These are phyloP conservation scores for Phytopythium montanum DNA, from an alignment of 352 stramenopile species.

Conservation along the genomic window DNA sequence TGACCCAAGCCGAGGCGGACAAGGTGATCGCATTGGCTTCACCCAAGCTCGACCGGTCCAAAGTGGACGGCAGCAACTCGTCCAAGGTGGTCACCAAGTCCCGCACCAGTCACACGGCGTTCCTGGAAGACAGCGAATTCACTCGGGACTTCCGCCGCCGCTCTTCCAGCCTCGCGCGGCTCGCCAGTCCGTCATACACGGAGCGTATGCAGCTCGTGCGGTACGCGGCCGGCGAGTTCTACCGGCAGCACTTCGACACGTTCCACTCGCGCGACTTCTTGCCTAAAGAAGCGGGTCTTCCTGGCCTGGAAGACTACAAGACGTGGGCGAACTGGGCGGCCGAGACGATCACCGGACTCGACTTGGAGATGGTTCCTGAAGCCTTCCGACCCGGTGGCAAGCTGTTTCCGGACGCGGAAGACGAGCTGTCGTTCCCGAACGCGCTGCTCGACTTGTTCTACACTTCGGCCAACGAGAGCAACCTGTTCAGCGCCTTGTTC, in stretches of 20 bases:
- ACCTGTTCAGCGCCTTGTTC: constrained; percentile 56
- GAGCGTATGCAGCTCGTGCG: constrained; percentile 78
- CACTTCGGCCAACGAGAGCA: constrained; percentile 37
- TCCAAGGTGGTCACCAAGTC: constrained; percentile 55
- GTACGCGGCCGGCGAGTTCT: constrained; percentile 78
- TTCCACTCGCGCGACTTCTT: constrained; percentile 75
- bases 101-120: constrained; percentile 80
- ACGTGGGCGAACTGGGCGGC: constrained; percentile 56
- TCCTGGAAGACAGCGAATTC: constrained; percentile 60
- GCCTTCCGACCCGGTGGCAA: constrained; percentile 52
- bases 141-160: constrained; percentile 73
- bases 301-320: constrained; percentile 57
- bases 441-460: constrained; percentile 64
- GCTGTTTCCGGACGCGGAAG: constrained; percentile 57
- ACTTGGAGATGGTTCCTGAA: constrained; percentile 37
- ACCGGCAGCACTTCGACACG: constrained; percentile 80
- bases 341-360: constrained; percentile 37
- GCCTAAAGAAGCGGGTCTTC: constrained; percentile 35
- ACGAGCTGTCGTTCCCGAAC: constrained; percentile 52
- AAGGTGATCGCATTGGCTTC: constrained; percentile 42
- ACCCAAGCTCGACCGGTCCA: constrained; percentile 57
- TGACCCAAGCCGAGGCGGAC: constrained; percentile 58
- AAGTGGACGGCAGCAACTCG: constrained; percentile 64
- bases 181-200: constrained; percentile 64
- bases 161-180: constrained; percentile 50